These are phyloP conservation scores for Ceratocystis huliohia DNA, from an alignment of 2,329 filamentous ascomycete genomes.

Conservation along the genomic window DNA sequence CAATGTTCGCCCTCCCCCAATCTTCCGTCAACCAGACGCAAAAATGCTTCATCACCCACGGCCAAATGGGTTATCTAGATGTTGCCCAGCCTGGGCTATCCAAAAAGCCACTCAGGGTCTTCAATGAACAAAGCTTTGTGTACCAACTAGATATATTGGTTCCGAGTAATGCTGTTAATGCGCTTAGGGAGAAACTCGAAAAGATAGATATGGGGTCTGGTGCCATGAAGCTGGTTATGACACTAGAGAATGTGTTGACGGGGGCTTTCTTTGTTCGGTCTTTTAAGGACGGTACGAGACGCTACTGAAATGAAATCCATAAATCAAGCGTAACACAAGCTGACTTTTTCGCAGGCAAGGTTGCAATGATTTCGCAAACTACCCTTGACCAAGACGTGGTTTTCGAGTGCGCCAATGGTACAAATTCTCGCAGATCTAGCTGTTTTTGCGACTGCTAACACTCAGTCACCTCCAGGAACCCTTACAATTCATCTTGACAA, in stretches of 20 bases:
- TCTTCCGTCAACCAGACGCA: slow-evolving; percentile 41
- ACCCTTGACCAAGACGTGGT: slow-evolving; percentile 55
- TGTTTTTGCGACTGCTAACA: background rate
- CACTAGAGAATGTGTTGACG: slow-evolving; percentile 57
- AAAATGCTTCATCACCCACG: slow-evolving; percentile 65
- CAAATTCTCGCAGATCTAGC: background rate
- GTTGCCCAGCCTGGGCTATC: slow-evolving; percentile 56
- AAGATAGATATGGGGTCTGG: slow-evolving; percentile 25
- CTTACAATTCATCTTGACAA: slow-evolving; percentile 68
- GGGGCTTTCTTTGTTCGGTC: slow-evolving; percentile 71
- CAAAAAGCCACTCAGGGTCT: slow-evolving; percentile 58
- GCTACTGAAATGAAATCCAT: background rate
- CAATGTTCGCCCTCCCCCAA: slow-evolving; percentile 36
- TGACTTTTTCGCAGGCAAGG: slow-evolving; percentile 44
- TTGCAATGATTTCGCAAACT: slow-evolving; percentile 76
- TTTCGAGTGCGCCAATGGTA: slow-evolving; percentile 59
- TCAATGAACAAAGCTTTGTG: slow-evolving; percentile 52
- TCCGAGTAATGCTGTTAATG: slow-evolving; percentile 47
- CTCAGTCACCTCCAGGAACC: slow-evolving; percentile 38
- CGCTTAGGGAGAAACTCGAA: slow-evolving; percentile 38
- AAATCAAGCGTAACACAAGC: background rate
- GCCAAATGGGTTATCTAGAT: slow-evolving; percentile 56
- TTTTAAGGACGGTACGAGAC: slow-evolving; percentile 56
- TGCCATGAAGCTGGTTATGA: slow-evolving; percentile 61
- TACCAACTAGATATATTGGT: slow-evolving; percentile 64